Base-by-base conservation (phyloP, 73 alveolate genomes). In the Tetrahymena thermophila region DNA sequence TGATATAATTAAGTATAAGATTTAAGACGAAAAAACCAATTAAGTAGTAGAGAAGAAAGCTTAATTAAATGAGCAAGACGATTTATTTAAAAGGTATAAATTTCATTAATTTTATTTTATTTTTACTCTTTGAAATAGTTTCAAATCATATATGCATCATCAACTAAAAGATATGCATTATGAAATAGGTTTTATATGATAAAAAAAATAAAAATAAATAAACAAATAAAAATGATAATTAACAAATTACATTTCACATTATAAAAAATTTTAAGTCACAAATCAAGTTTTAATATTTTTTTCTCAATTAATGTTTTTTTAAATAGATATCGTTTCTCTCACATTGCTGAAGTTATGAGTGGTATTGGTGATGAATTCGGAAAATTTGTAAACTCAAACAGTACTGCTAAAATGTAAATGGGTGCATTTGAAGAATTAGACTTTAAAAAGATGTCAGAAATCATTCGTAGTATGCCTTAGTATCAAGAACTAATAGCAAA, bases 401-500 rank as follows among this genome's bases (percentile, higher is more conserved):
- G 95, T 15, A 95, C 97, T 21, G 97, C 97, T 34, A 95, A 95
- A 34, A 93, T 95, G 19, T 44, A 95, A 34, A 50, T 85, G 94
- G 97, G 97, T 21, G 85, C 93, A 95, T 55, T 95, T 57, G 85
- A 95, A 35, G 85, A 95, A 85, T 35, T 95, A 50, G 97, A 95
- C 55, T 89, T 95, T 34, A 89, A 95, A 35, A 56, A 85, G 34
- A 95, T 95, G 97, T 95, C 97, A 21, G 97, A 95, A 50, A 85
- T 95, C 10, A 94, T 95, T 50, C 93, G 94, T 34, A 89, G 95
- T 38, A 34, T 95, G 44, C 97, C 97, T 35, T 50, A 95, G 43
- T 95, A 95, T 95, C 55, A 93, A 56, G 95, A 95, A 89, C 35
- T 95, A 28, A 55, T 95, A 43, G 83, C 94, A 16, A 95, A 95